phyloP scores from a whole-genome alignment of 768 basidiomycete genomes.

The Mycena amicta region DNA sequence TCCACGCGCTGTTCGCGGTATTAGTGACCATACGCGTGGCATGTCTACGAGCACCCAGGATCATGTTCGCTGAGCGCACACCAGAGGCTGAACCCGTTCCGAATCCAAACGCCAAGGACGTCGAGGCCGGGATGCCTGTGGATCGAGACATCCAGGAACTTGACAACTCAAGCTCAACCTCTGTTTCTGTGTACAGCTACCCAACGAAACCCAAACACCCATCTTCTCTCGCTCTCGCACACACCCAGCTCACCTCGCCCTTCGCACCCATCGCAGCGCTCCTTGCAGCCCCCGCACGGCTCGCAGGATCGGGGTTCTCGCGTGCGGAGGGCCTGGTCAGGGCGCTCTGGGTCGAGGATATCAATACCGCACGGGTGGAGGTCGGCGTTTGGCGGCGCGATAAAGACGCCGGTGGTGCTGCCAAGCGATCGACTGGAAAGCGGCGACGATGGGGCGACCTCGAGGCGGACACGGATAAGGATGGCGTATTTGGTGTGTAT shows the following conservation, averaged over 20 bases:
- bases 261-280: slow-evolving; percentile 17
- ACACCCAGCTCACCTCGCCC: neutral
- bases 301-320: neutral
- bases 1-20: slow-evolving; percentile 11
- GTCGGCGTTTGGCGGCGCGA: slow-evolving; percentile 17
- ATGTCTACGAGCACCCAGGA: slow-evolving; percentile 11
- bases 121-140: no score
- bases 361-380: slow-evolving; percentile 19
- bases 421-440: neutral
- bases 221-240: slow-evolving; percentile 6
- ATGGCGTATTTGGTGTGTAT: slow-evolving; percentile 21
- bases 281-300: slow-evolving; percentile 4
- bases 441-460: slow-evolving; percentile 11
- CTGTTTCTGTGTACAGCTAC: no score
- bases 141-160: no score
- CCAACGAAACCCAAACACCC: no score
- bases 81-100: neutral
- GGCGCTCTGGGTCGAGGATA: slow-evolving; percentile 16
- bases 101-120: no score
- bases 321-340: neutral
- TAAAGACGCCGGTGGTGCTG: neutral
- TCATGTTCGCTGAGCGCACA: neutral
- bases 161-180: no score
- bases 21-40: slow-evolving; percentile 10
- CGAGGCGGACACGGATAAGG: slow-evolving; percentile 1